phyloP scores from a whole-genome alignment of 805 yeast species.

The Kodamaea neixiangensis region DNA sequence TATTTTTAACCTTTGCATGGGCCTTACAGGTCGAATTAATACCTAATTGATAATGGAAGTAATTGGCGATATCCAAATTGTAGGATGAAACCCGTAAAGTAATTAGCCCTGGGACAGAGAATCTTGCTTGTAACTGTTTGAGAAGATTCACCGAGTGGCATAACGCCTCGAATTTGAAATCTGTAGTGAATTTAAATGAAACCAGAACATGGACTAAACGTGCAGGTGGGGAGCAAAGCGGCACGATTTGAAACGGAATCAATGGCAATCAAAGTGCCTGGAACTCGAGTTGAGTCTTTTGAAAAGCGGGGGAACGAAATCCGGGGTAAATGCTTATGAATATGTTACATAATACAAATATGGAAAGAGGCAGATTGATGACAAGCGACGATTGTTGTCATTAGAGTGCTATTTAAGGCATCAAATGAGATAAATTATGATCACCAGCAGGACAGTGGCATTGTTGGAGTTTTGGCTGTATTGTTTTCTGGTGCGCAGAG shows the following conservation, averaged over 20 bases:
- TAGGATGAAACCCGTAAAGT: not conserved
- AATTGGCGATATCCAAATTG: not conserved
- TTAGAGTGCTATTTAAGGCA: not conserved
- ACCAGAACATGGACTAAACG: not conserved
- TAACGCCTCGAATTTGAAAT: not conserved
- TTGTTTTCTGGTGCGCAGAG: not conserved
- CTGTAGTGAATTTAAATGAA: not conserved
- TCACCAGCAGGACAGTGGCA: not conserved
- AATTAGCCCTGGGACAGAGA: not conserved
- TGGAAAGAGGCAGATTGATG: not conserved
- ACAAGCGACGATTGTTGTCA: not conserved
- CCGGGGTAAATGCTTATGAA: not conserved
- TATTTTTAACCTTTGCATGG: constrained; percentile 5
- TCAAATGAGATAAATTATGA: not conserved
- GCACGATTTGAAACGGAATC: not conserved
- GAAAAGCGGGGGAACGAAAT: not conserved
- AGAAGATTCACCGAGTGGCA: not conserved
- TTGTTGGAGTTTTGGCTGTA: not conserved
- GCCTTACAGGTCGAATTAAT: not conserved
- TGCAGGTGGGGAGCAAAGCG: not conserved
- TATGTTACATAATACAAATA: not conserved
- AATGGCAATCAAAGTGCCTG: not conserved
- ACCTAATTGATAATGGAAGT: not conserved
- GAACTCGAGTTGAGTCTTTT: not conserved
- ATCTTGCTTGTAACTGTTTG: not conserved